A percentile compares a stretch with the other conserved stretches of the same genome.
phyloP scores from a whole-genome alignment of 164 flowering plant species.

The Taxillus chinensis region DNA sequence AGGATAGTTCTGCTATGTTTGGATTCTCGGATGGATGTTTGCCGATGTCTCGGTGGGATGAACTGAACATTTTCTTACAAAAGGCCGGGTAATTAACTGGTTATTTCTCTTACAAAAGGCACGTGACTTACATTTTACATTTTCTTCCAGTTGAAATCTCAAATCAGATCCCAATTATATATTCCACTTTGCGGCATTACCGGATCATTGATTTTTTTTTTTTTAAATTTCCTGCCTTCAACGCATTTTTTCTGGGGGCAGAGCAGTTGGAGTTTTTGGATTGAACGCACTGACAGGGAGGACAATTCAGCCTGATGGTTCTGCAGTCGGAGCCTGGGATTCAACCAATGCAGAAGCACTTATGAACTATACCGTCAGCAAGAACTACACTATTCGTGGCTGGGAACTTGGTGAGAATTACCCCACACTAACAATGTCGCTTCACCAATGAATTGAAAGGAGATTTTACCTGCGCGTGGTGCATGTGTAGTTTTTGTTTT shows the following conservation, averaged over 20 bases:
- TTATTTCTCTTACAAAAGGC: neutral
- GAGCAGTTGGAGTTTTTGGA: slow-evolving; percentile 34
- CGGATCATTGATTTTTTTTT: too few species aligned
- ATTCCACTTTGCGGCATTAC: too few species aligned
- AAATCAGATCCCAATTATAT: neutral
- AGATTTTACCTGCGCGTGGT: neutral
- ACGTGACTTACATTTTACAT: too few species aligned
- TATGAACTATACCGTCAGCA: slow-evolving; percentile 29
- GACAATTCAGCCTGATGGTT: slow-evolving; percentile 10
- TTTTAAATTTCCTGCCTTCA: too few species aligned
- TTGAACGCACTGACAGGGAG: slow-evolving; percentile 39
- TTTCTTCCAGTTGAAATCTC: neutral
- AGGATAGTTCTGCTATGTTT: slow-evolving; percentile 15
- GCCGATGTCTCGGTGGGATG: slow-evolving; percentile 24
- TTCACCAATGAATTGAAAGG: neutral
- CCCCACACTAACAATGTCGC: neutral
- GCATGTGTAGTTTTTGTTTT: too few species aligned
- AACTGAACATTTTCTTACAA: slow-evolving; percentile 20
- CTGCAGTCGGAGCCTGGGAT: slow-evolving; percentile 34
- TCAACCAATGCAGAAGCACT: slow-evolving; percentile 30
- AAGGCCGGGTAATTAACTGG: slow-evolving; percentile 17
- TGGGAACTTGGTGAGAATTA: slow-evolving; percentile 38
- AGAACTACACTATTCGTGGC: slow-evolving; percentile 28
- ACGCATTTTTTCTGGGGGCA: slow-evolving; percentile 2
- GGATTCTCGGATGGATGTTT: slow-evolving; percentile 25